Evolutionary conservation across 306 rosid genomes (phyloP), one percentile per base, ranked within the genome.

Genomic region (Gynostemma pentaphyllum): DNA sequence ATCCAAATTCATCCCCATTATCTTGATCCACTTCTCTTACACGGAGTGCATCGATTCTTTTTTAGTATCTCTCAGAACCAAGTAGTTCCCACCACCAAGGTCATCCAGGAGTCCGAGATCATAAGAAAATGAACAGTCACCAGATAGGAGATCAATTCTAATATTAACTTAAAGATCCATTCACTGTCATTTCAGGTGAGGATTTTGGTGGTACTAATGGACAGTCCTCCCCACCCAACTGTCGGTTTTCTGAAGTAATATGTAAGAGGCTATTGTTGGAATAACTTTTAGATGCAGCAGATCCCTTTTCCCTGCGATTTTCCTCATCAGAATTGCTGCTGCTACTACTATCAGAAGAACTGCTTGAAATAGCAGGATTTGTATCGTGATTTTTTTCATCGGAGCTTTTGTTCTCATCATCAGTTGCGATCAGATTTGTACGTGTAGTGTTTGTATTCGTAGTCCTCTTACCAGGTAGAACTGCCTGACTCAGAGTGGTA

Each of bases 151-250:
- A 36, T 22, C 21, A 21, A 39, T 60, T 44, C 48, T 37, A 60
- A 39, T 59, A 37, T 27, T 37, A 60, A 60, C 65, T 60, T 39
- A 23, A 37, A 13, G 89, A 91, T 62, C 96, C 96, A 67, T 91
- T 87, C 61, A 85, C 95, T 60, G 89, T 83, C 96, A 87, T 87
- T 71, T 87, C 96, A 7, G 96, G 83, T 4, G 95, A 87, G 16
- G 98, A 82, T 62, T 80, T 81, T 5, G 92, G 83, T 0, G 96
- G 81, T 74, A 91, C 74, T 77, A 85, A 70, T 16, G 89, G 78
- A 63, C 78, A 61, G 16, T 87, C 98, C 66, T 88, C 96, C 19
- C 82, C 86, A 45, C 82, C 76, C 82, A 83, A 71, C 70, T 83
- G 87, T 54, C 72, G 62, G 61, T 63, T 81, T 51, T 85, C 96